These are phyloP conservation scores for Eucalyptus sp. DNA, from an alignment of 345 rosid genomes.

Conservation along the genomic window DNA sequence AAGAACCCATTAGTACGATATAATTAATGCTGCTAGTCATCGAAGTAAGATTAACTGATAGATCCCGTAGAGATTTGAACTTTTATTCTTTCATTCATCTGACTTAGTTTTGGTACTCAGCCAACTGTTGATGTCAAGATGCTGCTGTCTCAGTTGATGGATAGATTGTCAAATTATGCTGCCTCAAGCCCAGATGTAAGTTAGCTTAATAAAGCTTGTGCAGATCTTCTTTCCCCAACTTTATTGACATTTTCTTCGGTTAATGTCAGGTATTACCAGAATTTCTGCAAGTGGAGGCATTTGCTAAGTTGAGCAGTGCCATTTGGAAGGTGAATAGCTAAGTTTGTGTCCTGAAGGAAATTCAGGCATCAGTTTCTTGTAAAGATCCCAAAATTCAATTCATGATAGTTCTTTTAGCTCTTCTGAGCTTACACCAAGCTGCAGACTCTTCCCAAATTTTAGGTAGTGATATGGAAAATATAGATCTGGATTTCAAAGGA, in stretches of 20 bases:
- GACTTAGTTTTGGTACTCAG: constrained; percentile 21
- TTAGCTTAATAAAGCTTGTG: neutral
- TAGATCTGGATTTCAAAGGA: neutral
- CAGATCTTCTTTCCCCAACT: neutral
- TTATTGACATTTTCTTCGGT: neutral
- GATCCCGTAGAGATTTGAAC: neutral
- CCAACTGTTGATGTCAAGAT: constrained; percentile 82
- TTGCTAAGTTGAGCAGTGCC: constrained; percentile 68
- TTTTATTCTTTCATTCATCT: neutral
- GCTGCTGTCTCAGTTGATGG: constrained; percentile 81
- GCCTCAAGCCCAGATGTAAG: constrained; percentile 72
- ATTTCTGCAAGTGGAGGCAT: constrained; percentile 92
- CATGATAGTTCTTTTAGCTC: neutral
- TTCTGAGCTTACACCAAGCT: neutral
- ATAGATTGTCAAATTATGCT: constrained; percentile 84
- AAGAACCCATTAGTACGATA: neutral
- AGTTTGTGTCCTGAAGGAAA: neutral
- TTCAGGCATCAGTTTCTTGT: neutral
- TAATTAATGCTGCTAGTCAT: neutral
- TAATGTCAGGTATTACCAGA: constrained; percentile 50
- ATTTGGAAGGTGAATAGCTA: constrained; percentile 59
- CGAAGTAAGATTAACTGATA: neutral
- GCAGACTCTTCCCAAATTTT: neutral
- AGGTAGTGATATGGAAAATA: neutral
- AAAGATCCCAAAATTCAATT: neutral